A percentile compares a stretch with the other conserved stretches of the same genome.
phyloP scores from a whole-genome alignment of 140 eudicot genomes.

The Senecio squalidus region DNA sequence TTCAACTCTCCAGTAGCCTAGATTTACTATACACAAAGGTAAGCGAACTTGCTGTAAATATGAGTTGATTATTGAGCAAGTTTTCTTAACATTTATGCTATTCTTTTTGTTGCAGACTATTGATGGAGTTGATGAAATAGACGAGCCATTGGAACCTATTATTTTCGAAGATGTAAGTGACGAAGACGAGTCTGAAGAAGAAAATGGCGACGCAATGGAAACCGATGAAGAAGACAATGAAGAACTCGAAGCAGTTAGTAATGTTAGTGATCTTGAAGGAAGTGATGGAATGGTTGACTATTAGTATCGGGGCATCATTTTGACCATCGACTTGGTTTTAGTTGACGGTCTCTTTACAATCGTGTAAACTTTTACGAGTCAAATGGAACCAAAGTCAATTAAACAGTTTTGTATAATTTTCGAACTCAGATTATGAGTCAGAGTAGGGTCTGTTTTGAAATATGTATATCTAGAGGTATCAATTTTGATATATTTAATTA shows the following conservation, averaged over 20 bases:
- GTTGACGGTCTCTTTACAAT: neutral
- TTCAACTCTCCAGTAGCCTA: constrained; percentile 58
- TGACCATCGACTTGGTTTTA: neutral
- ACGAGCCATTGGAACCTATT: constrained; percentile 31
- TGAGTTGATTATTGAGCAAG: neutral
- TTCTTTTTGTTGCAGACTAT: constrained; percentile 31
- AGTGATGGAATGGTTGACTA: constrained; percentile 46
- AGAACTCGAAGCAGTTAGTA: constrained; percentile 41
- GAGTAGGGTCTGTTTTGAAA: neutral
- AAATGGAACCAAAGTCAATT: neutral
- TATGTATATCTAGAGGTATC: neutral
- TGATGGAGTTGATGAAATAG: constrained; percentile 52
- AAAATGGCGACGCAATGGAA: constrained; percentile 66
- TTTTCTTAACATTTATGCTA: neutral
- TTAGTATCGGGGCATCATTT: neutral
- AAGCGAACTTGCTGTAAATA: constrained; percentile 14
- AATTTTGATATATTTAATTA: neutral
- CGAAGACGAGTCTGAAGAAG: constrained; percentile 52
- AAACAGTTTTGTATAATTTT: no score
- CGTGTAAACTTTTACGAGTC: neutral
- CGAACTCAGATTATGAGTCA: neutral
- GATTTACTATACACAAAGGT: constrained; percentile 84
- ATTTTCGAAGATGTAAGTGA: constrained; percentile 64
- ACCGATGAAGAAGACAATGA: constrained; percentile 48
- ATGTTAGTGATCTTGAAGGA: constrained; percentile 57